A percentile compares a stretch with the other conserved stretches of the same genome.
These are phyloP conservation scores for Lantana camara DNA, from an alignment of 257 asterid genomes.

Conservation along the genomic window DNA sequence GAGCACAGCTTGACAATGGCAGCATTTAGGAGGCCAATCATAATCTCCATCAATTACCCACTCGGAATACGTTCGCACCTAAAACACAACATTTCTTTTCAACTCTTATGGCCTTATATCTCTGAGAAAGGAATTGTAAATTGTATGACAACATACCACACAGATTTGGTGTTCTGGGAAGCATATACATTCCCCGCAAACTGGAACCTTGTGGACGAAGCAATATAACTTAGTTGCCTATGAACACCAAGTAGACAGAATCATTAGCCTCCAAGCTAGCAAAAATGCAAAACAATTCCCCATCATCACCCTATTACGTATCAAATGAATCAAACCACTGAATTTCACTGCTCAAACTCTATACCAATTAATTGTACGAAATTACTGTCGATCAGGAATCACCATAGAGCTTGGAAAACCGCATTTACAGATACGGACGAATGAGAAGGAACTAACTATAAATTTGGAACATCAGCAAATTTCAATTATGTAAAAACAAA, in stretches of 20 bases:
- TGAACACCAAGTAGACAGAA: conserved; percentile 26
- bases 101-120: not conserved
- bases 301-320: conserved; percentile 17
- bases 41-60: conserved; percentile 99
- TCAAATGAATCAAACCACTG: not conserved
- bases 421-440: not conserved
- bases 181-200: conserved; percentile 96
- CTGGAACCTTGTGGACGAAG: conserved; percentile 97
- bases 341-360: conserved; percentile 1
- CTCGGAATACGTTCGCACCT: conserved; percentile 87
- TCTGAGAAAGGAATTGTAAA: not conserved
- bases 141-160: conserved; percentile 64
- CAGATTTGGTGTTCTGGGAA: conserved; percentile 91
- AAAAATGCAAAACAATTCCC: conserved; percentile 8
- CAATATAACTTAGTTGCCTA: conserved; percentile 97
- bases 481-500: not conserved
- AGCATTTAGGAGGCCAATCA: conserved; percentile 98
- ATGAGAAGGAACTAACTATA: not conserved
- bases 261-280: conserved; percentile 19
- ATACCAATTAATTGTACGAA: conserved; percentile 17
- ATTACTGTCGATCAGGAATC: conserved; percentile 19
- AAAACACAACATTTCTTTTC: conserved; percentile 8
- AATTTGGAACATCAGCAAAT: conserved; percentile 7
- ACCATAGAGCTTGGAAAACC: not conserved
- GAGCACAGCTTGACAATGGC: conserved; percentile 72